Percentiles rank a stretch among this genome's conserved stretches.
Evolutionary conservation across 345 rosid genomes (phyloP).

Genomic region (Punica granatum): DNA sequence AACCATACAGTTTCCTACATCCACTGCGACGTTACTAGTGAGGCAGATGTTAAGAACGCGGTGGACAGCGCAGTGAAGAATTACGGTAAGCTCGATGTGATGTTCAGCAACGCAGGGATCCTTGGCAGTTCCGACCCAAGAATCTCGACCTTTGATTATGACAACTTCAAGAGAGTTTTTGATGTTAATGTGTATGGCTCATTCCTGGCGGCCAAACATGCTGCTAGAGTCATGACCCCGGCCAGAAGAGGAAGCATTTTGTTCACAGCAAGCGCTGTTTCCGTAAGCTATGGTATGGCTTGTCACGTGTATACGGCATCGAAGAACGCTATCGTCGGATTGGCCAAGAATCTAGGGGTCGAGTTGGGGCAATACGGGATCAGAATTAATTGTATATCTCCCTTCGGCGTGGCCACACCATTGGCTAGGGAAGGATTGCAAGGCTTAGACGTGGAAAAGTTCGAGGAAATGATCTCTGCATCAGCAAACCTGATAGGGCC

Average conservation of each 20-base stretch:
- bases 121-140: neutral
- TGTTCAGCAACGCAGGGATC: conserved; percentile 13
- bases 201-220: neutral
- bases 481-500: conserved; percentile 53
- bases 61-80: neutral
- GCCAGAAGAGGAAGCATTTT: neutral
- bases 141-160: neutral
- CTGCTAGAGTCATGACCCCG: neutral
- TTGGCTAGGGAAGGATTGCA: neutral
- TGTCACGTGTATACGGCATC: neutral
- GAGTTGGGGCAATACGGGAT: conserved; percentile 5
- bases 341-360: conserved; percentile 6
- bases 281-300: neutral
- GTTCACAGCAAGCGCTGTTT: conserved; percentile 1
- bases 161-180: neutral
- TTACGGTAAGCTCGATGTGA: conserved; percentile 14
- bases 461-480: conserved; percentile 63
- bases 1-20: neutral
- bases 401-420: neutral
- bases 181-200: neutral
- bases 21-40: conserved; percentile 18
- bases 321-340: neutral
- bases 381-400: neutral
- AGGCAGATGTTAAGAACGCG: conserved; percentile 7
- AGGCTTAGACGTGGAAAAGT: conserved; percentile 42